These are phyloP conservation scores for Sodiomyces alkalinus DNA, from an alignment of 2,329 filamentous ascomycete genomes.

Conservation along the genomic window DNA sequence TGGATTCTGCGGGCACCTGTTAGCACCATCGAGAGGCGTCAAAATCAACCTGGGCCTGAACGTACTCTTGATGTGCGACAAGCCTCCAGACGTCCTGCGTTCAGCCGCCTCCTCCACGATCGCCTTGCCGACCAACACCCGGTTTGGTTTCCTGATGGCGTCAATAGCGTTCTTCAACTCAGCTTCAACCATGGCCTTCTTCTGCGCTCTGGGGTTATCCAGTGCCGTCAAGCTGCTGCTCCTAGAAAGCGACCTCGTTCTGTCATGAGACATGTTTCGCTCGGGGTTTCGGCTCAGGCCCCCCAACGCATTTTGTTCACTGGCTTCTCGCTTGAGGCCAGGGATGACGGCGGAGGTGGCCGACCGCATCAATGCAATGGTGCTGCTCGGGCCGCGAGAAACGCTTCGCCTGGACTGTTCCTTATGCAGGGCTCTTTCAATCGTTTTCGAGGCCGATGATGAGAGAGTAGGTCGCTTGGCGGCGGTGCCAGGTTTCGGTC, in stretches of 20 bases:
- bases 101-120: slow-evolving; percentile 56
- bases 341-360: slow-evolving; percentile 46
- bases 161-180: slow-evolving; percentile 62
- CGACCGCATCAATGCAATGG: slow-evolving; percentile 51
- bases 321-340: slow-evolving; percentile 52
- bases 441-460: slow-evolving; percentile 29
- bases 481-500: slow-evolving; percentile 34
- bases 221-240: slow-evolving; percentile 32
- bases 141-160: slow-evolving; percentile 60
- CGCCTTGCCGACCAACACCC: slow-evolving; percentile 50
- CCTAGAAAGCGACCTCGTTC: slow-evolving; percentile 18
- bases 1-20: slow-evolving; percentile 26
- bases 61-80: slow-evolving; percentile 35
- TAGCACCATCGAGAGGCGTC: too few relatives aligned
- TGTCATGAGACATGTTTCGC: too few relatives aligned
- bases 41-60: too few relatives aligned
- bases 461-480: slow-evolving; percentile 28
- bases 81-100: slow-evolving; percentile 33
- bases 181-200: slow-evolving; percentile 51
- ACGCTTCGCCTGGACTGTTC: slow-evolving; percentile 39
- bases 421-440: slow-evolving; percentile 48
- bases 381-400: slow-evolving; percentile 39
- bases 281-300: too few relatives aligned
- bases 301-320: slow-evolving; percentile 37
- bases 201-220: slow-evolving; percentile 43